Conservation (phyloP, 352 stramenopile genomes). For the Globisporangium solare region DNA sequence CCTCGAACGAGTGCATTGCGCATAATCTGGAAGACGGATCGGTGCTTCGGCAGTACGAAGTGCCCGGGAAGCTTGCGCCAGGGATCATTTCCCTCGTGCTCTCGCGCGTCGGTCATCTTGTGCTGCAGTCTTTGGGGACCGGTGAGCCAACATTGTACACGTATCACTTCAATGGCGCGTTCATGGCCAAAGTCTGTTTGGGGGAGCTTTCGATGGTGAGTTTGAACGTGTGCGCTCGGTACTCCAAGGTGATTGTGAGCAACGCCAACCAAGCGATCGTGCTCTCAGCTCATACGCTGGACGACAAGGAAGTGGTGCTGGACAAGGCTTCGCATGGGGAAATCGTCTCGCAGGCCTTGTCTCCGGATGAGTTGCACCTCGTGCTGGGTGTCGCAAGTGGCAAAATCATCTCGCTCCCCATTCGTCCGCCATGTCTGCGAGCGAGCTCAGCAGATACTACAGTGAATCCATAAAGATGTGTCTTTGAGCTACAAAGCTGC, state of each 20-base stretch:
- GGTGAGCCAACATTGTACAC: constrained; percentile 49
- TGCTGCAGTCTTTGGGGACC: constrained; percentile 68
- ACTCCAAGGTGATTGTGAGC: constrained; percentile 66
- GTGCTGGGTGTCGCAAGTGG: constrained; percentile 60
- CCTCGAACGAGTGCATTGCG: constrained; percentile 58
- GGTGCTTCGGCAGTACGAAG: constrained; percentile 49
- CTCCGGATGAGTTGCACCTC: constrained; percentile 69
- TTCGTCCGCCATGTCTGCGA: constrained; percentile 20
- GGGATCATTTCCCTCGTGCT: constrained; percentile 54
- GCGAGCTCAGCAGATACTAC: constrained; percentile 21
- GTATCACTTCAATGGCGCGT: constrained; percentile 68
- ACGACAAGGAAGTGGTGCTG: constrained; percentile 48
- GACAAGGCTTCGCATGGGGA: constrained; percentile 36
- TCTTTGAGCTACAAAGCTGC: too few species aligned
- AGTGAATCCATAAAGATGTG: too few species aligned
- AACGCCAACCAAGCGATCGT: constrained; percentile 41
- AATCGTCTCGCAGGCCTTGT: constrained; percentile 56
- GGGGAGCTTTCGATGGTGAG: constrained; percentile 37
- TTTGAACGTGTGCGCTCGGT: constrained; percentile 52
- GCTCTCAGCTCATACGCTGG: constrained; percentile 43
- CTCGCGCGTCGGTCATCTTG: constrained; percentile 58
- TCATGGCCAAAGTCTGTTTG: constrained; percentile 42
- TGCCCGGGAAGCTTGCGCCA: constrained; percentile 40
- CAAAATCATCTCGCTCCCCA: constrained; percentile 47
- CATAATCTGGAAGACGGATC: constrained; percentile 63